Conservation (phyloP, 257 asterid genomes). For the Agastache rugosa region DNA sequence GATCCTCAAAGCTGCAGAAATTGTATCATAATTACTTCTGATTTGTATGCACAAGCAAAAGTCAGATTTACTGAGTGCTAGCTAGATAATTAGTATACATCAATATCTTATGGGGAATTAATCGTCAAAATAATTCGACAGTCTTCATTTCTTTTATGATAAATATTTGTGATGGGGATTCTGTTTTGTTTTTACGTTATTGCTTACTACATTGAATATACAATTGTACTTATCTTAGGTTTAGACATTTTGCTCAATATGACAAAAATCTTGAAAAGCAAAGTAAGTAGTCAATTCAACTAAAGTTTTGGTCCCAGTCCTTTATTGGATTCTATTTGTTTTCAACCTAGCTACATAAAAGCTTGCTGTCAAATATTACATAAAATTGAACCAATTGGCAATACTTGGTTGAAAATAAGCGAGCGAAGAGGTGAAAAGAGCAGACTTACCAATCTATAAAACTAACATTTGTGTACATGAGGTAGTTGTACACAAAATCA, state of each 20-base stretch:
- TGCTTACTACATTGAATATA: neutral
- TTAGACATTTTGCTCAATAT: neutral
- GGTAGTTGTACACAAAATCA: slow-evolving; percentile 87
- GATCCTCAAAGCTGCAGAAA: slow-evolving; percentile 92
- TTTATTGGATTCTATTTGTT: slow-evolving; percentile 4
- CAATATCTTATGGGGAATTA: neutral
- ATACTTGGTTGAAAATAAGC: slow-evolving; percentile 13
- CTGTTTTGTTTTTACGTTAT: neutral
- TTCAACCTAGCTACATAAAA: slow-evolving; percentile 6
- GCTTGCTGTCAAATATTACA: slow-evolving; percentile 18
- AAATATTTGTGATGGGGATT: neutral
- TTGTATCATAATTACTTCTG: slow-evolving; percentile 21
- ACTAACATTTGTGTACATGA: slow-evolving; percentile 92
- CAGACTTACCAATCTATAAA: slow-evolving; percentile 85
- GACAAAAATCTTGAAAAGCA: neutral
- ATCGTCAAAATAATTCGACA: neutral
- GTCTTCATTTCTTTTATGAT: slow-evolving; percentile 22
- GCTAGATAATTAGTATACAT: neutral
- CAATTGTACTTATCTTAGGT: neutral
- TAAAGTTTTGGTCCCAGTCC: slow-evolving; percentile 8
- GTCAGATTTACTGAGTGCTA: slow-evolving; percentile 15
- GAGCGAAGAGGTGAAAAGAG: slow-evolving; percentile 15
- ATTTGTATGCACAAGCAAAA: slow-evolving; percentile 25
- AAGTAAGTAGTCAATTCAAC: slow-evolving; percentile 2
- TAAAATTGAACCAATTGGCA: neutral